Evolutionary conservation across 495 filamentous ascomycete genomes (phyloP).

Genomic region (Penicillium paxilli): DNA sequence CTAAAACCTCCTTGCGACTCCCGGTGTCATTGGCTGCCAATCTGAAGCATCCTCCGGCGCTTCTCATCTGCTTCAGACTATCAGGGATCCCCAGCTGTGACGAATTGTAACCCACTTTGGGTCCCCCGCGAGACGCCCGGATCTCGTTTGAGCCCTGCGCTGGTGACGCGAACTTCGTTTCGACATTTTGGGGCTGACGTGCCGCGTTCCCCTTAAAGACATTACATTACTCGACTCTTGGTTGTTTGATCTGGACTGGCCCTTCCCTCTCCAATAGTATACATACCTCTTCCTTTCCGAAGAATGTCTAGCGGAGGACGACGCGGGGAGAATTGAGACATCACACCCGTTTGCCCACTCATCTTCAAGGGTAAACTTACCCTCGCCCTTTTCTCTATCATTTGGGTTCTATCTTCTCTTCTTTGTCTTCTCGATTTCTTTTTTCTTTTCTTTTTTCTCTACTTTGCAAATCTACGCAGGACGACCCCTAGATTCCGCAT

Average conservation of each 20-base stretch:
- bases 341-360: conserved; percentile 11
- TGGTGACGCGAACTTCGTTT: conserved; percentile 19
- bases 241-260: not conserved
- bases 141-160: conserved; percentile 11
- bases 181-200: conserved; percentile 17
- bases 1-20: conserved; percentile 18
- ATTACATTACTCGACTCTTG: not conserved
- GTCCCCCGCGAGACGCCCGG: conserved; percentile 8
- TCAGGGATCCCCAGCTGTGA: conserved; percentile 15
- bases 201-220: conserved; percentile 4
- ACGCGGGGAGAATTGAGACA: conserved; percentile 27
- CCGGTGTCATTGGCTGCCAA: conserved; percentile 20
- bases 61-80: conserved; percentile 31
- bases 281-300: conserved; percentile 11
- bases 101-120: conserved; percentile 23
- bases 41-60: conserved; percentile 31
- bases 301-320: conserved; percentile 11
- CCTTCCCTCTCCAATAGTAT: conserved; percentile 2
- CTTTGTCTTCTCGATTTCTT: conserved; percentile 1
- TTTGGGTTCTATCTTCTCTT: too few relatives aligned
- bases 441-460: not conserved
- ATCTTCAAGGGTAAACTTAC: not conserved
- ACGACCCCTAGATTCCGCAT: conserved; percentile 26
- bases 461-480: conserved; percentile 2
- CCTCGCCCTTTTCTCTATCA: not conserved